These are phyloP conservation scores for Trichosporon inkin DNA, from an alignment of 1,284 basidiomycete genomes.

Conservation along the genomic window DNA sequence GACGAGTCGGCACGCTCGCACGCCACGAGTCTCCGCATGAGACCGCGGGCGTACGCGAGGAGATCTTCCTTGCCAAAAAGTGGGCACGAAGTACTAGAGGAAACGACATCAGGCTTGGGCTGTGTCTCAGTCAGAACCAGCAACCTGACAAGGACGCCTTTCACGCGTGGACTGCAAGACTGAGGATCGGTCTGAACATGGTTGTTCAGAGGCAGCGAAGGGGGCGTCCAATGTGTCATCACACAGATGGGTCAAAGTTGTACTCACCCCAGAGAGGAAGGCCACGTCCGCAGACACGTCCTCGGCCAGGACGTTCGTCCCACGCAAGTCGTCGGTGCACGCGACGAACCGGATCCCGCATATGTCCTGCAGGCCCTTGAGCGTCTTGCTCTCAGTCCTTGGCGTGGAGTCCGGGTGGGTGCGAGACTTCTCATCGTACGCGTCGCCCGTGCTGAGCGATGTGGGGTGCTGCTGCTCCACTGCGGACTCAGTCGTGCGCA, in stretches of 20 bases:
- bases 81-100: background rate
- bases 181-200: no score
- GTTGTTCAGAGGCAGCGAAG: no score
- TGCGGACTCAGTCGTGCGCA: no score
- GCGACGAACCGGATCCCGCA: background rate
- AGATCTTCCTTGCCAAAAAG: background rate
- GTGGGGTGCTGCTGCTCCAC: no score
- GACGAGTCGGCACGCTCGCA: background rate
- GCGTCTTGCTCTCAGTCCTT: background rate
- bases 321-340: background rate
- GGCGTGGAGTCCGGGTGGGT: no score
- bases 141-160: no score
- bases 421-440: no score
- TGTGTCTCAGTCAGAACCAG: background rate
- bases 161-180: no score
- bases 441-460: no score
- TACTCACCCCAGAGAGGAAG: background rate
- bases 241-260: background rate
- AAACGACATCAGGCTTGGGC: background rate
- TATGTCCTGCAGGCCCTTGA: background rate
- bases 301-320: background rate
- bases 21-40: background rate
- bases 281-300: background rate
- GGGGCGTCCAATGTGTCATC: no score
- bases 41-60: background rate